Percentiles rank a stretch among this genome's conserved stretches.
These are phyloP conservation scores for Xylaria arbuscula DNA, from an alignment of 2,329 filamentous ascomycete genomes.

Conservation along the genomic window DNA sequence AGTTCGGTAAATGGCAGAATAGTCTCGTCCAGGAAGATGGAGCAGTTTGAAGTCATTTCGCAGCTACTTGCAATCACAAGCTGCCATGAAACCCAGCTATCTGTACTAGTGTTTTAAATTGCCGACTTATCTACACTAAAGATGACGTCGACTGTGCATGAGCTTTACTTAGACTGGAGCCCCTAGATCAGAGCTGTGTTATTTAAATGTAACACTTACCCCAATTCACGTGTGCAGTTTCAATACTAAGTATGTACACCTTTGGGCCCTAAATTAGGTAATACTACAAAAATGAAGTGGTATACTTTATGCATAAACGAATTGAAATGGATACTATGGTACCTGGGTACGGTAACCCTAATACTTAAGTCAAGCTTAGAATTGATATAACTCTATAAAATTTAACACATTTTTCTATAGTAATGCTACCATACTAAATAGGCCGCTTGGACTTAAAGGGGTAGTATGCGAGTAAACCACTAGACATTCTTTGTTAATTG, in stretches of 20 bases:
- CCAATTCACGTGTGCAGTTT: neutral
- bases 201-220: neutral
- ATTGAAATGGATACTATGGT: too few relatives aligned
- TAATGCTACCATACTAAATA: too few relatives aligned
- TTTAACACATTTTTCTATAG: too few relatives aligned
- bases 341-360: too few relatives aligned
- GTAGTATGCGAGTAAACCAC: too few relatives aligned
- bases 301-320: too few relatives aligned
- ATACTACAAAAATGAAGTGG: too few relatives aligned
- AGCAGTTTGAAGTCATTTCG: neutral
- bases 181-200: neutral
- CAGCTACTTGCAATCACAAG: neutral
- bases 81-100: constrained; percentile 2
- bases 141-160: constrained; percentile 34
- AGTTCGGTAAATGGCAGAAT: neutral
- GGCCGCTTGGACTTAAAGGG: too few relatives aligned
- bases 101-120: neutral
- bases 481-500: too few relatives aligned
- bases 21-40: neutral
- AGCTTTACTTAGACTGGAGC: neutral
- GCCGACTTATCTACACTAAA: neutral
- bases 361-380: too few relatives aligned
- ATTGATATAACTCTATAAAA: too few relatives aligned
- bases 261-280: too few relatives aligned
- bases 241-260: neutral